These are phyloP conservation scores for Colletotrichum orchidophilum DNA, from an alignment of 2,329 filamentous ascomycete genomes.

Conservation along the genomic window DNA sequence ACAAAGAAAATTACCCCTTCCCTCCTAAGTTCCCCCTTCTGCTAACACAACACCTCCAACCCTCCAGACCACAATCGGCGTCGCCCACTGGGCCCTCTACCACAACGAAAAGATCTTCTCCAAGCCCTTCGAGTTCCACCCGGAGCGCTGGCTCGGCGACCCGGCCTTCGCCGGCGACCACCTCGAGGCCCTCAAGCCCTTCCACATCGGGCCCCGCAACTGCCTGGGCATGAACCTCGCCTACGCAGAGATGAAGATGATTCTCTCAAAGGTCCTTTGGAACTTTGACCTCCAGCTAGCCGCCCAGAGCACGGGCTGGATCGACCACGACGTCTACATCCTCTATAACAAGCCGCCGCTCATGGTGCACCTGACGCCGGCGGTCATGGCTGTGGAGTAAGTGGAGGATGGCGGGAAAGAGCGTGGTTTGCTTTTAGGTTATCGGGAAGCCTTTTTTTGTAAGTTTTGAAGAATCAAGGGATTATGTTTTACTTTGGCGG, in stretches of 20 bases:
- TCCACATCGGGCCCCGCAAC: conserved; percentile 23
- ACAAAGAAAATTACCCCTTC: no score
- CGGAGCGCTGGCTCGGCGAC: conserved; percentile 52
- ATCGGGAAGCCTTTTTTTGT: not conserved
- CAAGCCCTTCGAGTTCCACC: conserved; percentile 54
- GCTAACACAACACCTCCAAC: not conserved
- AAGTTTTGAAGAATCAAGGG: not conserved
- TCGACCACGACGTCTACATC: conserved; percentile 5
- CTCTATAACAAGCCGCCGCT: conserved; percentile 23
- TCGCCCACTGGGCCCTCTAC: conserved; percentile 56
- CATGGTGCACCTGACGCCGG: conserved; percentile 26
- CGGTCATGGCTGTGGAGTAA: not conserved
- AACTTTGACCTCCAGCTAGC: conserved; percentile 24
- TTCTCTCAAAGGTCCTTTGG: conserved; percentile 18
- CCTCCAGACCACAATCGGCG: conserved; percentile 50
- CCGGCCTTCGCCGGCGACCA: conserved; percentile 20
- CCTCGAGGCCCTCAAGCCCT: conserved; percentile 24
- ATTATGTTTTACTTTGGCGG: no score
- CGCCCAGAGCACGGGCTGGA: conserved; percentile 9
- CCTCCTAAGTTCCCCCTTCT: not conserved
- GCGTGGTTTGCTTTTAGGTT: not conserved
- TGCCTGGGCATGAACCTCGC: conserved; percentile 31
- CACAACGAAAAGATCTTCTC: conserved; percentile 54
- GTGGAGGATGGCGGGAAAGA: not conserved
- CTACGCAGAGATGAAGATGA: conserved; percentile 29